phyloP scores from a whole-genome alignment of 2,329 filamentous ascomycete genomes.

The Sporothrix curviconia region DNA sequence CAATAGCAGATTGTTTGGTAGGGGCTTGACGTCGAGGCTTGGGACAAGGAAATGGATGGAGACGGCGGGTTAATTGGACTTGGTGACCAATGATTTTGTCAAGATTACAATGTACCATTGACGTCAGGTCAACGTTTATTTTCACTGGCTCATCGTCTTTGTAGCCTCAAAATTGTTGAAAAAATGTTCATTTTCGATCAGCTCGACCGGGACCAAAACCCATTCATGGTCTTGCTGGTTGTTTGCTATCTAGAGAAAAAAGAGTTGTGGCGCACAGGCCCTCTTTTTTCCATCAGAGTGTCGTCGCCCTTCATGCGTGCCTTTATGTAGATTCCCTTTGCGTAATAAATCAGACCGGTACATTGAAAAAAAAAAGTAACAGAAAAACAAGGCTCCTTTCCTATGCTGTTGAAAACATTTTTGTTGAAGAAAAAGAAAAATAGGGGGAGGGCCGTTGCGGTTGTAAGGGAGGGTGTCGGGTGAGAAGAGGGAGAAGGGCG shows the following conservation, averaged over 20 bases:
- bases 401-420: conserved; percentile 28
- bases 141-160: no score
- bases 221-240: background rate
- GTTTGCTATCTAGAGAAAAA: conserved; percentile 1
- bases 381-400: conserved; percentile 17
- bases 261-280: background rate
- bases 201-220: background rate
- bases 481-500: background rate
- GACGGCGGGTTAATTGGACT: no score
- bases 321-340: conserved; percentile 4
- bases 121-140: no score
- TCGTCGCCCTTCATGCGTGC: conserved; percentile 1
- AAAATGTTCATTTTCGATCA: conserved; percentile 6
- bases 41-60: no score
- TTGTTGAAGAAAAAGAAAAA: conserved; percentile 18
- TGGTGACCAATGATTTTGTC: no score
- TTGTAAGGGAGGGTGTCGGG: background rate
- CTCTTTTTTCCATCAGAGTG: background rate
- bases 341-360: background rate
- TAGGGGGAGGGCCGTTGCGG: background rate
- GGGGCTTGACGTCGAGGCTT: no score
- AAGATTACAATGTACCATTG: no score
- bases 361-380: background rate
- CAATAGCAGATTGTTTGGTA: no score
- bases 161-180: conserved; percentile 9